These are phyloP conservation scores for Aspergillus haitiensis DNA, from an alignment of 495 filamentous ascomycete species.

Conservation along the genomic window DNA sequence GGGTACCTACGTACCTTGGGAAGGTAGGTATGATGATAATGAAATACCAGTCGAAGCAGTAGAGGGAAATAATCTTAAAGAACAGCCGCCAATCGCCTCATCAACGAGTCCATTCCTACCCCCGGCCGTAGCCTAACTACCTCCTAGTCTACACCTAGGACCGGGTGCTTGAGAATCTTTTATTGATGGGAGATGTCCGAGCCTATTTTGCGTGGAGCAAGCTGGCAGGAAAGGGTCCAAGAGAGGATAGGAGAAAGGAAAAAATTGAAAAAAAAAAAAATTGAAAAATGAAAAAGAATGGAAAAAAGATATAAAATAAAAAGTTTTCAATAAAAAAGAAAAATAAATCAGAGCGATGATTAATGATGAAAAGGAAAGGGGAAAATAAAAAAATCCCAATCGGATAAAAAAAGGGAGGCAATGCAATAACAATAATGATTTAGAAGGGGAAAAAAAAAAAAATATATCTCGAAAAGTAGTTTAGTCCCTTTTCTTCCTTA, in stretches of 20 bases:
- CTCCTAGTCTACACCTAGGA: slow-evolving; percentile 20
- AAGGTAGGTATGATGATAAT: slow-evolving; percentile 6
- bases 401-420: not conserved
- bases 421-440: not conserved
- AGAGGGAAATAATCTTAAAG: slow-evolving; percentile 32
- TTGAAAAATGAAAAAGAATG: no score
- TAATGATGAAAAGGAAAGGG: not conserved
- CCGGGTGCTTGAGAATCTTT: slow-evolving; percentile 2
- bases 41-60: not conserved
- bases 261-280: not conserved
- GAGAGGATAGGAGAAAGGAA: not conserved
- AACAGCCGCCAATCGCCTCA: slow-evolving; percentile 37
- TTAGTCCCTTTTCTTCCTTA: not conserved
- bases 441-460: not conserved
- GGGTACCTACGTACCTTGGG: not conserved
- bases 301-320: not conserved
- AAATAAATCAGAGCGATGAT: not conserved
- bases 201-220: slow-evolving; percentile 1
- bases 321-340: not conserved
- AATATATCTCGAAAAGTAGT: not conserved
- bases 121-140: slow-evolving; percentile 23
- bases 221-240: not conserved
- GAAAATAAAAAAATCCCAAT: not conserved
- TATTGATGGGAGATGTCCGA: slow-evolving; percentile 1
- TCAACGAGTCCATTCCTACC: slow-evolving; percentile 49